Conservation (phyloP, 2,329 filamentous ascomycete genomes). For the Xylaria sp. region DNA sequence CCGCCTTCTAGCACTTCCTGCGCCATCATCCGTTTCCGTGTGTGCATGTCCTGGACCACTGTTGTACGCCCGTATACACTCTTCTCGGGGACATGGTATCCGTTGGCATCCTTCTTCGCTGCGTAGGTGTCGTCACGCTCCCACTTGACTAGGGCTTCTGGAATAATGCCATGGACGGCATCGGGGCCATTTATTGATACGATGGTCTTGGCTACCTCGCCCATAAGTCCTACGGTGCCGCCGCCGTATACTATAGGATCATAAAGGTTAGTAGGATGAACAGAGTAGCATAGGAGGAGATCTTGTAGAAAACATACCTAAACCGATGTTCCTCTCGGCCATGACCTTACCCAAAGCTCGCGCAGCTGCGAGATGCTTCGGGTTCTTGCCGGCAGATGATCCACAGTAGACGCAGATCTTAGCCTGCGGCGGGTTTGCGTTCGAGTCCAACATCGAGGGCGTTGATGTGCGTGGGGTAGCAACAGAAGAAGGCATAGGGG, state of each 20-base stretch:
- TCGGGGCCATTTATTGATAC: constrained; percentile 83
- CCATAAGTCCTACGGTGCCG: constrained; percentile 95
- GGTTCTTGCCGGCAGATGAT: constrained; percentile 76
- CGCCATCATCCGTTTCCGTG: constrained; percentile 94
- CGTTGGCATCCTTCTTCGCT: constrained; percentile 56
- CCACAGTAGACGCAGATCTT: constrained; percentile 97
- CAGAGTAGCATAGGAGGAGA: neutral
- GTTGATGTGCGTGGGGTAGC: constrained; percentile 49
- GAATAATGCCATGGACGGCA: constrained; percentile 93
- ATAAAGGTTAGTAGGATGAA: constrained; percentile 30
- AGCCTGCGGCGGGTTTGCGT: constrained; percentile 56
- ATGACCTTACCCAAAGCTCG: constrained; percentile 78
- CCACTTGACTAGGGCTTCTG: constrained; percentile 81
- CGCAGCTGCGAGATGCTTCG: constrained; percentile 81
- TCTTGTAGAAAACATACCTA: constrained; percentile 61
- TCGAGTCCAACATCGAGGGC: constrained; percentile 46
- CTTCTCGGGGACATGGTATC: constrained; percentile 71
- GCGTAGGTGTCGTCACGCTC: constrained; percentile 74
- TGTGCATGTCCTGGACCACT: constrained; percentile 95
- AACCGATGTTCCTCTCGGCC: constrained; percentile 78
- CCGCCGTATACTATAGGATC: constrained; percentile 81
- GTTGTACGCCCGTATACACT: constrained; percentile 83
- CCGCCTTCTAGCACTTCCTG: constrained; percentile 84
- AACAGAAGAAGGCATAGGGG: constrained; percentile 50
- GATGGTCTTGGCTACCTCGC: constrained; percentile 87